Conservation (phyloP, 2,329 filamentous ascomycete species). For the Ascomycota sp. region DNA sequence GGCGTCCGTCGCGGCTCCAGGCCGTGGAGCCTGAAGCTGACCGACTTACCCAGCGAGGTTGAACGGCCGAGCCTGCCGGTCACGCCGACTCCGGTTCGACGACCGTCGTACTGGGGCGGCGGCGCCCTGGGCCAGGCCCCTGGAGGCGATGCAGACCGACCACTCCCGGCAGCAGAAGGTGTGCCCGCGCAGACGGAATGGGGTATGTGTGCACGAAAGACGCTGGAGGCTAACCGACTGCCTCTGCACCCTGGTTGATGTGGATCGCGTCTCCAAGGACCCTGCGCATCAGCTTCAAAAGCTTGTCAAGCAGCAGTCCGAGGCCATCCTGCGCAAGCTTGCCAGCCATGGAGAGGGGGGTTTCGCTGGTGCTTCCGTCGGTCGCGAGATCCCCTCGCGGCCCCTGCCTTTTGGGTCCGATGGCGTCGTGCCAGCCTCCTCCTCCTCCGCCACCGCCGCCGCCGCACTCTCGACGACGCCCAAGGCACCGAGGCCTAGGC, state of each 20-base stretch:
- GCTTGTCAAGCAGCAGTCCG: conserved; percentile 44
- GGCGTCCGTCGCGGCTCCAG: too few species aligned
- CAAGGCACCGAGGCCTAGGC: too few species aligned
- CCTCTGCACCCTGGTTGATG: conserved; percentile 35
- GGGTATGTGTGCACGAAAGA: conserved; percentile 57
- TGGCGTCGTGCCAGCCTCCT: conserved; percentile 9
- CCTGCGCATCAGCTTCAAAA: conserved; percentile 49
- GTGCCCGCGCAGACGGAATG: conserved; percentile 79
- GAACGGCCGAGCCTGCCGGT: conserved; percentile 81
- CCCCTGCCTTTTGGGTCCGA: conserved; percentile 33
- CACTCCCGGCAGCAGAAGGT: conserved; percentile 57
- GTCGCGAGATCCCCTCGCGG: conserved; percentile 25
- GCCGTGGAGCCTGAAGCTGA: conserved; percentile 41
- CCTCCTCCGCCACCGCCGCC: too few species aligned
- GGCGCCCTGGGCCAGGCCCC: too few species aligned
- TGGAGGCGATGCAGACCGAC: conserved; percentile 27
- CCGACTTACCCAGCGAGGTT: conserved; percentile 66
- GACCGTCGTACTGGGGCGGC: conserved; percentile 44
- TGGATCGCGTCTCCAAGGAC: conserved; percentile 36
- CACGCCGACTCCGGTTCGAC: conserved; percentile 62
- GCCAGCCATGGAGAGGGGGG: conserved; percentile 12
- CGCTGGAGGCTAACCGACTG: conserved; percentile 29
- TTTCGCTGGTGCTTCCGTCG: conserved; percentile 1
- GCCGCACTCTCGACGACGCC: too few species aligned
- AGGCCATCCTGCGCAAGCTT: conserved; percentile 35